Conservation (phyloP, 2,329 filamentous ascomycete genomes). For the Ceratocystis ficicola region DNA sequence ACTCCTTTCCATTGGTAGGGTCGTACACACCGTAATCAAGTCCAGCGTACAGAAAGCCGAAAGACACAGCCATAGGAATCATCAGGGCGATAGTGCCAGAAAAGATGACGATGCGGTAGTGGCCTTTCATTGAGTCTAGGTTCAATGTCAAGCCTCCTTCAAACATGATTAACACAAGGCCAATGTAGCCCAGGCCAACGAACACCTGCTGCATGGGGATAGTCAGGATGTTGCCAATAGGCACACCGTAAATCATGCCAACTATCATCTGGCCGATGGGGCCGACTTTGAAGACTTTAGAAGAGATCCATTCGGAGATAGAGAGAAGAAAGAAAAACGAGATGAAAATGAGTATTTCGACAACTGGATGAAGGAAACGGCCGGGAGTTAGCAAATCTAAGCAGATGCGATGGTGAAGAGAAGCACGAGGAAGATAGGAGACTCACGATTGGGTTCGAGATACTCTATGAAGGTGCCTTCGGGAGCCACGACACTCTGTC, state of each 20-base stretch:
- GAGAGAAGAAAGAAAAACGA: constrained; percentile 37
- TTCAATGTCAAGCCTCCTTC: constrained; percentile 38
- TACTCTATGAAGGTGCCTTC: constrained; percentile 30
- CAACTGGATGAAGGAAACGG: constrained; percentile 26
- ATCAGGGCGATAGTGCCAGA: constrained; percentile 35
- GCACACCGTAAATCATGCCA: constrained; percentile 36
- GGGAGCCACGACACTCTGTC: neutral
- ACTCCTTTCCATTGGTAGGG: neutral
- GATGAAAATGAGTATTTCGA: constrained; percentile 32
- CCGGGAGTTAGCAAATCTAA: constrained; percentile 2
- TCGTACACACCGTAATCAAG: constrained; percentile 30
- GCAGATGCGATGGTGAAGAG: neutral
- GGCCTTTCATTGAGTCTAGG: constrained; percentile 36
- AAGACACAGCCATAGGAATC: constrained; percentile 37
- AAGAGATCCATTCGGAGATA: constrained; percentile 33
- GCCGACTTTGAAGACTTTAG: constrained; percentile 33
- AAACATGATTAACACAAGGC: constrained; percentile 39
- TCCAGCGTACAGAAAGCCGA: constrained; percentile 33
- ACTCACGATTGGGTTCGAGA: constrained; percentile 31
- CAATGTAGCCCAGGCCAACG: constrained; percentile 36
- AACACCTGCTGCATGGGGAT: constrained; percentile 36
- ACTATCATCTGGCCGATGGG: constrained; percentile 38
- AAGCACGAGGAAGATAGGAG: neutral
- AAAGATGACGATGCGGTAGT: constrained; percentile 33
- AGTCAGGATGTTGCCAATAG: constrained; percentile 35